Conservation (phyloP, 192 early-diverging fungal species). For the Backusella tarrabulga region DNA sequence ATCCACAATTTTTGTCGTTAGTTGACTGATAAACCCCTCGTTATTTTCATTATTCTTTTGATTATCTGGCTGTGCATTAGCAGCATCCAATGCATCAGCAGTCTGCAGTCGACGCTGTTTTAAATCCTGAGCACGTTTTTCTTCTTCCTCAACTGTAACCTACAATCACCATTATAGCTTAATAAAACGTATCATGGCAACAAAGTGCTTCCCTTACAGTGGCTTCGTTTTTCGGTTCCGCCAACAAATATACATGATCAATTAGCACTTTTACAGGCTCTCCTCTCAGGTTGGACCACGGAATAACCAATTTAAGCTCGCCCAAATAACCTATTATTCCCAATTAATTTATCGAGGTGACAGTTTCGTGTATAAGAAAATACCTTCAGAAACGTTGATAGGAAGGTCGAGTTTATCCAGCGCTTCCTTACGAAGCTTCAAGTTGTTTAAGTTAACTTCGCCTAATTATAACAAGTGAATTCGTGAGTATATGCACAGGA, state of each 20-base stretch:
- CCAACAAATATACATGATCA: slow-evolving; percentile 75
- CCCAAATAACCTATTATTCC: slow-evolving; percentile 68
- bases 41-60: slow-evolving; percentile 28
- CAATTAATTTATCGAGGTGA: slow-evolving; percentile 3
- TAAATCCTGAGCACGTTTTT: slow-evolving; percentile 60
- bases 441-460: slow-evolving; percentile 80
- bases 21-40: slow-evolving; percentile 69
- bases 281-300: slow-evolving; percentile 85
- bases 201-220: slow-evolving; percentile 37
- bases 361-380: not conserved
- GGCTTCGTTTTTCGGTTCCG: slow-evolving; percentile 58
- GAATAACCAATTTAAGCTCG: slow-evolving; percentile 77
- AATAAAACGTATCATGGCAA: not conserved
- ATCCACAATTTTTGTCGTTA: slow-evolving; percentile 82
- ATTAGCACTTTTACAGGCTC: slow-evolving; percentile 78
- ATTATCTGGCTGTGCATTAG: slow-evolving; percentile 11
- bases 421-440: slow-evolving; percentile 74
- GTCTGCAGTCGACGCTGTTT: slow-evolving; percentile 71
- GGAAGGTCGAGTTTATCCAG: slow-evolving; percentile 84
- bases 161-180: not conserved
- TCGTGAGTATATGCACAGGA: not conserved
- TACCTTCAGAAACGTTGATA: slow-evolving; percentile 70
- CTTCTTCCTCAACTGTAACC: slow-evolving; percentile 54
- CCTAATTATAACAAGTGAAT: slow-evolving; percentile 42
- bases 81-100: slow-evolving; percentile 47